These are phyloP conservation scores for Euphrasia confusa DNA, from an alignment of 257 asterid genomes.

Conservation along the genomic window DNA sequence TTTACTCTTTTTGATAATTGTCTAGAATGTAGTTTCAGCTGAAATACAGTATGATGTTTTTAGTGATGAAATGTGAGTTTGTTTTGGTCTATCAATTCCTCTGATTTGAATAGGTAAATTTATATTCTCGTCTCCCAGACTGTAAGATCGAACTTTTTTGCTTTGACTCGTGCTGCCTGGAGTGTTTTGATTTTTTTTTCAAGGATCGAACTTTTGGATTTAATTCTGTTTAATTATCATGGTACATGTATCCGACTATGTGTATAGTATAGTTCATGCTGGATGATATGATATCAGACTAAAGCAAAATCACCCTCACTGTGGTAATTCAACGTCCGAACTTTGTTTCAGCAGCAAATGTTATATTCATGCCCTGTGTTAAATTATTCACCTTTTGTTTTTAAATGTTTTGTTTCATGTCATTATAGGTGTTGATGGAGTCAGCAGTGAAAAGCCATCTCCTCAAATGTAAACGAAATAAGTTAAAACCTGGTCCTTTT, in stretches of 20 bases:
- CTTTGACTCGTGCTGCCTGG: too few relatives aligned
- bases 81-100: too few relatives aligned
- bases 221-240: neutral
- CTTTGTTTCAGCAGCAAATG: neutral
- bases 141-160: neutral
- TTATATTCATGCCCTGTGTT: neutral
- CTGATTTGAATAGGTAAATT: too few relatives aligned
- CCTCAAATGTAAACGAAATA: slow-evolving; percentile 67
- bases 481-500: slow-evolving; percentile 12
- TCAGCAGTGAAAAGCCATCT: slow-evolving; percentile 64
- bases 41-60: too few relatives aligned
- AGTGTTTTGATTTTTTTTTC: too few relatives aligned
- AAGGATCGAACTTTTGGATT: neutral
- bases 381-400: neutral
- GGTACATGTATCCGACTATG: neutral
- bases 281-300: neutral
- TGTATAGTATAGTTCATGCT: neutral
- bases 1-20: too few relatives aligned
- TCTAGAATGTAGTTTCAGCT: too few relatives aligned
- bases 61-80: too few relatives aligned
- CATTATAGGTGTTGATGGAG: slow-evolving; percentile 83
- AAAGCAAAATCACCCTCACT: neutral
- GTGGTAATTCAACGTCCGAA: neutral
- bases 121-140: too few relatives aligned
- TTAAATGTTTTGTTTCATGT: slow-evolving; percentile 39